These are phyloP conservation scores for Sugiyamaella floridensis DNA, from an alignment of 805 yeast species.

Conservation along the genomic window DNA sequence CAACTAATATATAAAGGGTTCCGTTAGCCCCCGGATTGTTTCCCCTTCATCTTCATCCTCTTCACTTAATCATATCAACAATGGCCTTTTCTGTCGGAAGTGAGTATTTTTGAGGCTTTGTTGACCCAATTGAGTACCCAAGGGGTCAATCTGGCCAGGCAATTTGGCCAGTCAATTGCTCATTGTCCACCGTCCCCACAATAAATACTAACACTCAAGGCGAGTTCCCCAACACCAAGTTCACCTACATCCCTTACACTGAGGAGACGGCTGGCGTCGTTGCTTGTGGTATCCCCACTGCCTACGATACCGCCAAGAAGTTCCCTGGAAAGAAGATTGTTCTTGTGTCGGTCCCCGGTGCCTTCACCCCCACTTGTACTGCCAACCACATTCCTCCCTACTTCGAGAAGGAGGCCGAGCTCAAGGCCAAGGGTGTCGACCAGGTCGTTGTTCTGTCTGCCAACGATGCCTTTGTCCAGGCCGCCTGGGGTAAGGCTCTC, in stretches of 20 bases:
- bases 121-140: neutral
- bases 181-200: too few relatives aligned
- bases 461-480: constrained; percentile 64
- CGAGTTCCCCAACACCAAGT: constrained; percentile 11
- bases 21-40: neutral
- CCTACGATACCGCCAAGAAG: constrained; percentile 31
- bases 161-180: too few relatives aligned
- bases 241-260: constrained; percentile 24
- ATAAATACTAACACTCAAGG: neutral
- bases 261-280: constrained; percentile 17
- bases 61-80: constrained; percentile 1
- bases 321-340: constrained; percentile 47
- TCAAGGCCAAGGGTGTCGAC: constrained; percentile 57
- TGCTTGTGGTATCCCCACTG: constrained; percentile 36
- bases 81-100: constrained; percentile 15
- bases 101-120: neutral
- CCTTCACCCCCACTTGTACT: constrained; percentile 80
- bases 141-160: neutral
- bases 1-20: neutral
- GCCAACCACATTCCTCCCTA: constrained; percentile 66
- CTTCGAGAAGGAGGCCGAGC: constrained; percentile 42
- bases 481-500: constrained; percentile 58
- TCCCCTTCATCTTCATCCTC: neutral
- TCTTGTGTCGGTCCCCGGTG: constrained; percentile 76
- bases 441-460: constrained; percentile 55